Base-by-base conservation (phyloP, 176 grass and related monocot species). In the Poa pratensis region DNA sequence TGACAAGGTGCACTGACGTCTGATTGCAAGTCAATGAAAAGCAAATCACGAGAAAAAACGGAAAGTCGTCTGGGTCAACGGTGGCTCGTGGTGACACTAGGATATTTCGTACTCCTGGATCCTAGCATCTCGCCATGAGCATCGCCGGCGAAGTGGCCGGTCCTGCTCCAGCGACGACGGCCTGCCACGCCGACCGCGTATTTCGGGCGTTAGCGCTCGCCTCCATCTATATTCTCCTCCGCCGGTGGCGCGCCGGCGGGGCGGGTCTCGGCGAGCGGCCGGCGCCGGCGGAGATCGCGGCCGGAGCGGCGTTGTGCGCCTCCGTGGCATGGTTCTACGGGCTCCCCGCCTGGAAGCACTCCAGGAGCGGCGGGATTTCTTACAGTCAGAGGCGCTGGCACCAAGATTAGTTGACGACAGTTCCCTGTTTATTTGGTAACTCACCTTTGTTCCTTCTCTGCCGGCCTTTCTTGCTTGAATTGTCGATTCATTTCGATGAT, bases 181-280 rank as follows among this genome's bases (percentile, higher is more conserved):
- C 51, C 6, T 9, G 16, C 23, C 67, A 46, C 75, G 14, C 81
- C 8, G 75, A 84, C 32, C 81, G 87, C 22, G 66, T 88, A 5
- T 84, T 84, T 57, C 76, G 87, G 19, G 87, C 18, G 23, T 23
- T 88, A 23, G 87, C 66, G 16, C 18, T 74, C 75, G 46, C 75
- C 46, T 88, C 87, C 67, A 18, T 84, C n/a, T 88, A 88, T 81
- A 79, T 88, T 18, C 87, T 88, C 67, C 1, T 88, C 75, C 87
- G 87, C 17, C 81, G 75, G 22, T 88, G 87, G 87, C 74, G 75
- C 74, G 75, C 66, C 55, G 81, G 81, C 22, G 75, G 87, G 65
- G 45, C 9, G 32, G 55, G 66, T 68, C 23, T 62, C 66, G 26
- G 30, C 19, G 87, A 73, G 32, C 75, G 66, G 54, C 81, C 55